Percentiles rank a stretch among this genome's conserved stretches.
These are phyloP conservation scores for Pichia sp. DNA, from an alignment of 1,139 yeast species.

Conservation along the genomic window DNA sequence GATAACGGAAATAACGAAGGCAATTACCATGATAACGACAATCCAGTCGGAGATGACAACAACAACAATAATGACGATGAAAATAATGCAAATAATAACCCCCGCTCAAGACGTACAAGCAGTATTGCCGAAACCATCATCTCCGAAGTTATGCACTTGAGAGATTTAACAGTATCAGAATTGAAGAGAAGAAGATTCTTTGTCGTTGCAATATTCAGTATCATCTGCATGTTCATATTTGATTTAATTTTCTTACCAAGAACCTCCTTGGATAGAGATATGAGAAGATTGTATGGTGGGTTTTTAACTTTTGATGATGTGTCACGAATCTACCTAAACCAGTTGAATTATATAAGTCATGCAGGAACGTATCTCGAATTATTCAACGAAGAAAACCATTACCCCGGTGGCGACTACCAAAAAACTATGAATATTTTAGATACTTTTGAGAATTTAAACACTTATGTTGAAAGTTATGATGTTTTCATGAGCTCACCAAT, in stretches of 20 bases:
- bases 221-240: constrained; percentile 52
- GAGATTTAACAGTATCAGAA: constrained; percentile 28
- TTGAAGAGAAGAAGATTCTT: constrained; percentile 39
- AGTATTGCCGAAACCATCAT: constrained; percentile 29
- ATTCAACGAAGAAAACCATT: constrained; percentile 38
- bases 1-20: constrained; percentile 2
- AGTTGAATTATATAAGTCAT: constrained; percentile 33
- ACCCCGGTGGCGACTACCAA: constrained; percentile 43
- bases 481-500: constrained; percentile 52
- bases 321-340: constrained; percentile 46
- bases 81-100: not conserved
- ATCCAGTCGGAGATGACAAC: too few relatives aligned
- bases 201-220: constrained; percentile 32
- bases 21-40: not conserved
- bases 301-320: constrained; percentile 63
- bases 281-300: constrained; percentile 70
- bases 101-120: constrained; percentile 1
- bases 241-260: constrained; percentile 80
- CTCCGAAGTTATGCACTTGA: constrained; percentile 25
- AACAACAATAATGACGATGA: not conserved
- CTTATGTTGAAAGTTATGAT: constrained; percentile 56
- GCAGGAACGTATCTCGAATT: constrained; percentile 38
- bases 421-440: constrained; percentile 32
- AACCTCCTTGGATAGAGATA: constrained; percentile 82
- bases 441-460: constrained; percentile 27